Percentiles rank a stretch among this genome's conserved stretches.
Evolutionary conservation across 2,329 filamentous ascomycete genomes (phyloP).

Genomic region (Nigrospora osmanthi): DNA sequence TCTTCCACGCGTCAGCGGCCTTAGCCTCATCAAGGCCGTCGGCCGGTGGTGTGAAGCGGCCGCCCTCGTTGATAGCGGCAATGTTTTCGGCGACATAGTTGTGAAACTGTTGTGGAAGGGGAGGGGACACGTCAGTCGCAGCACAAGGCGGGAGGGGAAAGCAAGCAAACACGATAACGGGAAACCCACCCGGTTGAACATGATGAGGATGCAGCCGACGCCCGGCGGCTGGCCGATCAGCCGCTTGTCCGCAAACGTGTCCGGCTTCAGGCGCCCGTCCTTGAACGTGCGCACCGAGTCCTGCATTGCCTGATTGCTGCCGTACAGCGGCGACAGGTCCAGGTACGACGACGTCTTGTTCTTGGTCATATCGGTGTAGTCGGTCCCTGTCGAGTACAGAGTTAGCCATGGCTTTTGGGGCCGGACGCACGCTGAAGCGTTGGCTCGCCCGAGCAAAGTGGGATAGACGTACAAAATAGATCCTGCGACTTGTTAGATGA

Average conservation of each 20-base stretch:
- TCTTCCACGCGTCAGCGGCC: slow-evolving; percentile 47
- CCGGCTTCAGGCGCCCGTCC: slow-evolving; percentile 64
- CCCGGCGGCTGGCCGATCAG: slow-evolving; percentile 65
- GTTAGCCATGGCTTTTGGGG: no score
- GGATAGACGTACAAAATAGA: slow-evolving; percentile 46
- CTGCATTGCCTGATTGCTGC: slow-evolving; percentile 59
- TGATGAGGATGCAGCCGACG: slow-evolving; percentile 63
- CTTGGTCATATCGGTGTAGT: slow-evolving; percentile 49
- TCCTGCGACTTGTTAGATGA: slow-evolving; percentile 19
- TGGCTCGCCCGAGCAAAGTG: no score
- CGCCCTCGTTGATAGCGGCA: slow-evolving; percentile 75
- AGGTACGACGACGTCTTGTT: slow-evolving; percentile 66
- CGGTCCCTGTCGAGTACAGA: slow-evolving; percentile 31
- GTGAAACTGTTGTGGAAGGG: slow-evolving; percentile 60
- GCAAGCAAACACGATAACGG: not conserved
- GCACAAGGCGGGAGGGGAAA: not conserved
- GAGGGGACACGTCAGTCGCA: no score
- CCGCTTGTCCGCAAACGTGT: slow-evolving; percentile 64
- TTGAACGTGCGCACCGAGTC: slow-evolving; percentile 61
- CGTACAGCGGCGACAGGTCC: slow-evolving; percentile 65
- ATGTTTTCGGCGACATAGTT: slow-evolving; percentile 78
- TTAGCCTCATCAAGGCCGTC: slow-evolving; percentile 32
- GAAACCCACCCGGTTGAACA: slow-evolving; percentile 39
- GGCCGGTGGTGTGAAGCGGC: slow-evolving; percentile 62
- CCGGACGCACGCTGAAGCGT: no score